Evolutionary conservation across 2,329 filamentous ascomycete genomes (phyloP).

Genomic region (Acrodontium crateriforme): DNA sequence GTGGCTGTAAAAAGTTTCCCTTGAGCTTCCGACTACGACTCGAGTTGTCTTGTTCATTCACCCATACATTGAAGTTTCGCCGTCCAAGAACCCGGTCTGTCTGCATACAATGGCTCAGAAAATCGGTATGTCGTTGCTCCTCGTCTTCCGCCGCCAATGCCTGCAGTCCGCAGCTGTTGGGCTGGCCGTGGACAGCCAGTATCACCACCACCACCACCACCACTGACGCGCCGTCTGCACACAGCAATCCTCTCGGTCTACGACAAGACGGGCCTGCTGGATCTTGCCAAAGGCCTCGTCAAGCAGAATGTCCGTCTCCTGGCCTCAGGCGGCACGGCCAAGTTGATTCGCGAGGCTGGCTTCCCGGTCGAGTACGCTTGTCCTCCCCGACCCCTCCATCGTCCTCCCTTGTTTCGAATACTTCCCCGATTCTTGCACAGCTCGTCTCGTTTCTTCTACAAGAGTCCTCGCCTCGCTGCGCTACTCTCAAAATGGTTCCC

Average conservation of each 20-base stretch:
- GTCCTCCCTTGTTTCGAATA: not conserved
- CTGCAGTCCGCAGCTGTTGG: too few relatives aligned
- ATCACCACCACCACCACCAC: conserved; percentile 1
- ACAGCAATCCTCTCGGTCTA: conserved; percentile 90
- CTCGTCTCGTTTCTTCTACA: not conserved
- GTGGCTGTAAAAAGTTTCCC: too few relatives aligned
- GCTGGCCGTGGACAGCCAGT: too few relatives aligned
- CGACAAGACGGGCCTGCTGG: conserved; percentile 91
- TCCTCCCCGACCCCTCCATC: not conserved
- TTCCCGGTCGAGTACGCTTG: conserved; percentile 75
- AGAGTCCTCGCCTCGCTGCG: too few relatives aligned
- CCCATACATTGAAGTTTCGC: too few relatives aligned
- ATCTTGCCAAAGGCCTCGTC: conserved; percentile 79
- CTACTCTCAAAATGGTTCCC: too few relatives aligned
- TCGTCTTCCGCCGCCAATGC: too few relatives aligned
- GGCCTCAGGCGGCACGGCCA: conserved; percentile 87
- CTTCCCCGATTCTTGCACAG: conserved; percentile 7
- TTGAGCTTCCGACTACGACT: too few relatives aligned
- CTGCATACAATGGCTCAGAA: too few relatives aligned
- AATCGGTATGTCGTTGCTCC: too few relatives aligned
- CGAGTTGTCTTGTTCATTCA: too few relatives aligned
- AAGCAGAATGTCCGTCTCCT: conserved; percentile 84
- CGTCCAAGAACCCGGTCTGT: too few relatives aligned
- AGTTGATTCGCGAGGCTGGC: conserved; percentile 90
- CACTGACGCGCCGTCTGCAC: not conserved